Evolutionary conservation across 169 alveolate genomes (phyloP).

Genomic region (Plasmodium yoelii): DNA sequence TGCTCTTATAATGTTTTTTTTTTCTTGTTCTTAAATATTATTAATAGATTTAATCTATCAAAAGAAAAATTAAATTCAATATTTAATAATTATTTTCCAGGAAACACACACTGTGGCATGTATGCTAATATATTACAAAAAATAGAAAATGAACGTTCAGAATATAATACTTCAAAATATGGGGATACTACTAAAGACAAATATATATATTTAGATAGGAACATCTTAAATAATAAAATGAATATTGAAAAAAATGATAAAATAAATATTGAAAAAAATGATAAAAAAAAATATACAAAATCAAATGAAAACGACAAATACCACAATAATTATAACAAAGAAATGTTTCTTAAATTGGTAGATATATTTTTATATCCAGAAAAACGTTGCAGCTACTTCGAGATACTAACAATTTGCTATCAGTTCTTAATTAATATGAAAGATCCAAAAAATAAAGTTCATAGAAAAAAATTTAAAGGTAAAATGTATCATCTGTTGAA

Average conservation of each 20-base stretch:
- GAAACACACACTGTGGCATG: slow-evolving; percentile 31
- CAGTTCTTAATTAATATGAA: slow-evolving; percentile 45
- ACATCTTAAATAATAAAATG: not conserved
- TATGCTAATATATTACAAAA: slow-evolving; percentile 20
- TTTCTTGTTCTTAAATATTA: slow-evolving; percentile 31
- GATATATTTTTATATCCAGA: slow-evolving; percentile 66
- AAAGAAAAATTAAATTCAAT: slow-evolving; percentile 29
- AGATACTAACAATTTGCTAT: slow-evolving; percentile 58
- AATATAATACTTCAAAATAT: not conserved
- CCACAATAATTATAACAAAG: slow-evolving; percentile 2
- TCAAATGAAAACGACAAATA: too few relatives aligned
- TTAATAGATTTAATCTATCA: slow-evolving; percentile 46
- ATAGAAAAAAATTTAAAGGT: slow-evolving; percentile 8
- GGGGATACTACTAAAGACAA: not conserved
- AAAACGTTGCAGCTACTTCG: slow-evolving; percentile 41
- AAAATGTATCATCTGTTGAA: slow-evolving; percentile 33
- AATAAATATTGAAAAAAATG: not conserved
- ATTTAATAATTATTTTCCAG: slow-evolving; percentile 63
- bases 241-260: not conserved
- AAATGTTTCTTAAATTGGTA: slow-evolving; percentile 12
- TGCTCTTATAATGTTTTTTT: slow-evolving; percentile 70
- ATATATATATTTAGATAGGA: not conserved
- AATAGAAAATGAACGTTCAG: not conserved
- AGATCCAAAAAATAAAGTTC: slow-evolving; percentile 7
- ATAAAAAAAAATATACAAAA: not conserved